Percentiles rank a stretch among this genome's conserved stretches.
Evolutionary conservation across 306 rosid genomes (phyloP).

Genomic region (Malus sylvestris): DNA sequence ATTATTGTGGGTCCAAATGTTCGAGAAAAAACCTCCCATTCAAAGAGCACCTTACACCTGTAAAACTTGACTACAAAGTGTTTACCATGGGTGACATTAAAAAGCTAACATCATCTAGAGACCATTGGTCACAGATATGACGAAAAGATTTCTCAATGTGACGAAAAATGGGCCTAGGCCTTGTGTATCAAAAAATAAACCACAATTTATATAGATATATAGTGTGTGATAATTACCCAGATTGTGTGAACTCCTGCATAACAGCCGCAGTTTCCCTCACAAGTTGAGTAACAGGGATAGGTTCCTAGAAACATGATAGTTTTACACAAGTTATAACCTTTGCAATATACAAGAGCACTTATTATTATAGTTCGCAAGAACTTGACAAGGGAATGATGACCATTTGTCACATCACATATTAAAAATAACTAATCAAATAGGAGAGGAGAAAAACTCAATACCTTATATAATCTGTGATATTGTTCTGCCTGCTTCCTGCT

Average conservation of each 20-base stretch:
- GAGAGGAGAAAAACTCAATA: slow-evolving; percentile 10
- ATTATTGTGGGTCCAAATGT: background rate
- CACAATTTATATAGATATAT: no score
- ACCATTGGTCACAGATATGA: background rate
- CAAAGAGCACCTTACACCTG: background rate
- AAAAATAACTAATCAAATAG: background rate
- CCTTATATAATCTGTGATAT: slow-evolving; percentile 83
- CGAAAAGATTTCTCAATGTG: background rate
- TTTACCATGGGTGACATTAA: background rate
- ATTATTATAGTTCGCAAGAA: background rate
- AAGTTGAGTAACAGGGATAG: slow-evolving; percentile 93
- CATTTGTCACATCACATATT: background rate
- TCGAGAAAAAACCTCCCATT: background rate
- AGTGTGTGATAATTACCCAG: slow-evolving; percentile 50
- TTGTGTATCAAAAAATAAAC: background rate
- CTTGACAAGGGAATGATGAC: background rate
- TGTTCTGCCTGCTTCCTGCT: slow-evolving; percentile 98
- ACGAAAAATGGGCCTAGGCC: background rate
- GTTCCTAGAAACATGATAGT: slow-evolving; percentile 48
- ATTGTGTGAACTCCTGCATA: slow-evolving; percentile 98
- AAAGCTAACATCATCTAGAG: background rate
- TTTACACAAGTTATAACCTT: background rate
- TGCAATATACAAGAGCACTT: no score
- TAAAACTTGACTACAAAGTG: background rate
- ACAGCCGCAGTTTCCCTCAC: slow-evolving; percentile 95